Evolutionary conservation across 2,329 filamentous ascomycete genomes (phyloP).

Genomic region (Alternaria brassicae): DNA sequence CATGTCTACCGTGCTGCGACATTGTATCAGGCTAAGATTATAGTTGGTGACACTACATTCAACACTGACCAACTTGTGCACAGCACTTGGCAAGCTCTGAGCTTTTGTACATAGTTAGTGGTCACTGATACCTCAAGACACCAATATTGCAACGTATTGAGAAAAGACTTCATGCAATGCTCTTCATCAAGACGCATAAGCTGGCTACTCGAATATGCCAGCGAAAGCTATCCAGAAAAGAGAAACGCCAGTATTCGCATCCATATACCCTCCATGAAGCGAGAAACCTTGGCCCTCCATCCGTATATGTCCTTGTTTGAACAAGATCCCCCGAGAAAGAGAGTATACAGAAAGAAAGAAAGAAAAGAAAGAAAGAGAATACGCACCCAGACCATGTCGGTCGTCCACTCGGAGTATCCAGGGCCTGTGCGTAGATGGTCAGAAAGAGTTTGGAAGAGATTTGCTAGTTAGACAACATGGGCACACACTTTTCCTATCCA

Average conservation of each 20-base stretch:
- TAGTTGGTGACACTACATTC: no score
- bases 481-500: background rate
- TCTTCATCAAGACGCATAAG: background rate
- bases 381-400: background rate
- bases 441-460: background rate
- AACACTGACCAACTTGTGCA: no score
- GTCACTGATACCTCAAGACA: no score
- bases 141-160: background rate
- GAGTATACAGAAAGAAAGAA: background rate
- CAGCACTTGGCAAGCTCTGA: no score
- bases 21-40: slow-evolving; percentile 14
- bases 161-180: background rate
- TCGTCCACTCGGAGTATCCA: background rate
- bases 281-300: background rate
- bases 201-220: background rate
- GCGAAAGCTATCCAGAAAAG: background rate
- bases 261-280: background rate
- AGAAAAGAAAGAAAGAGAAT: background rate
- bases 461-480: background rate
- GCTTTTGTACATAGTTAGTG: no score
- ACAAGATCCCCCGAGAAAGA: background rate
- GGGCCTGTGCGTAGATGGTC: background rate
- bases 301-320: background rate
- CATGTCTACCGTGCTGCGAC: slow-evolving; percentile 14
- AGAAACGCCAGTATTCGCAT: background rate